These are phyloP conservation scores for Ophiorrhiza pumila DNA, from an alignment of 257 asterid genomes.

Conservation along the genomic window DNA sequence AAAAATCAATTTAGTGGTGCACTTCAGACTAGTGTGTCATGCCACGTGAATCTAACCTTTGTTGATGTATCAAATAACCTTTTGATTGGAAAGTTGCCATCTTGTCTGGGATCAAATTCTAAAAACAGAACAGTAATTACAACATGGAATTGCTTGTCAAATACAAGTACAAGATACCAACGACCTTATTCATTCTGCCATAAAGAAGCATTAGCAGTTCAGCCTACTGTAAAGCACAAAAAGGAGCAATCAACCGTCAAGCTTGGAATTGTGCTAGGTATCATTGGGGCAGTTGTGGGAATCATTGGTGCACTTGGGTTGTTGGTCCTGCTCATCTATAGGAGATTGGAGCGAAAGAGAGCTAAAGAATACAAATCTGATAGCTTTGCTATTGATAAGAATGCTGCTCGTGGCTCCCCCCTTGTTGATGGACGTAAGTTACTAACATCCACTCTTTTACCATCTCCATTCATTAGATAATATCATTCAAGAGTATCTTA, in stretches of 20 bases:
- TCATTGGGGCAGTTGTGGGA: slow-evolving; percentile 57
- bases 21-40: slow-evolving; percentile 43
- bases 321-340: slow-evolving; percentile 43
- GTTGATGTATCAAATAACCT: slow-evolving; percentile 79
- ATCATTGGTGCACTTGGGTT: slow-evolving; percentile 45
- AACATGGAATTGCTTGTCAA: slow-evolving; percentile 69
- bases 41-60: slow-evolving; percentile 44
- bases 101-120: slow-evolving; percentile 57
- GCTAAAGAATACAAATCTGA: slow-evolving; percentile 39
- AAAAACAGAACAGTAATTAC: slow-evolving; percentile 49
- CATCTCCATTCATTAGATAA: not conserved
- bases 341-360: slow-evolving; percentile 38
- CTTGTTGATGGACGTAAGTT: slow-evolving; percentile 58
- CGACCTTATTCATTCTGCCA: slow-evolving; percentile 61
- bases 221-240: slow-evolving; percentile 45
- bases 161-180: slow-evolving; percentile 62
- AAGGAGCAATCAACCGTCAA: slow-evolving; percentile 43
- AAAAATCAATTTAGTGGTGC: slow-evolving; percentile 76
- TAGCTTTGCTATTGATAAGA: slow-evolving; percentile 57
- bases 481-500: not conserved
- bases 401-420: slow-evolving; percentile 37
- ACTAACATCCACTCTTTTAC: not conserved
- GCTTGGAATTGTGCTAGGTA: slow-evolving; percentile 71
- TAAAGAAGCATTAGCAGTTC: slow-evolving; percentile 85
- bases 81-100: slow-evolving; percentile 73